Evolutionary conservation across 2,329 filamentous ascomycete genomes (phyloP), one percentile per base, ranked within the genome.

Genomic region (Fusarium poae): DNA sequence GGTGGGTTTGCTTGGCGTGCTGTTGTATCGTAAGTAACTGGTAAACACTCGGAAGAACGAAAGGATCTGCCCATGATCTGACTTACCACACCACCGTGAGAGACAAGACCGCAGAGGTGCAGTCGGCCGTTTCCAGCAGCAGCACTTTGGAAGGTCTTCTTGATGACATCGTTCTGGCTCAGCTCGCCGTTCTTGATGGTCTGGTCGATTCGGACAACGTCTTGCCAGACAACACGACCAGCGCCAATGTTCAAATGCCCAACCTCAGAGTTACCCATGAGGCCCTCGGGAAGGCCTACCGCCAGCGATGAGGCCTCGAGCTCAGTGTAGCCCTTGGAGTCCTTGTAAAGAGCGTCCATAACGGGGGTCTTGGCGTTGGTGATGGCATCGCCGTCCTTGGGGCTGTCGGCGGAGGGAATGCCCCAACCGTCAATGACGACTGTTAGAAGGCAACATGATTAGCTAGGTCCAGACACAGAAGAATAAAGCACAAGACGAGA

Each of bases 341-440:
- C 91, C 80, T 91, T 89, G 77, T 91, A 92, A 79, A 99, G 94
- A 65, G 88, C 89, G 81, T 97, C 95, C 96, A 99, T 99, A 79
- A 91, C 89, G 46, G 96, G 96, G 60, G 96, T 98, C 72, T 97
- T 87, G 74, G 95, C 96, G 69, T 92, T 92, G 74, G 94, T 90
- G 80, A 99, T 98, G 78, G 96, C 96, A 84, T 99, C 95, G 81
- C 96, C 95, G 81, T 97, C 81, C 77, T 92, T 92, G 76, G 92
- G 92, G 59, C 94, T 97, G 62, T 90, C 83, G 72, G 91, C 90
- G 69, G 89, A 89, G 75, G 94, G 88, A 76, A 98, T 89, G 78
- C 96, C 96, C 96, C 96, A 99, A 78, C 96, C 96, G 84, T 99
- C 96, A 86, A 99, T 99, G 83, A 98, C 96, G 88, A 99, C 92